Conservation (phyloP, 2,329 filamentous ascomycete genomes). For the Parastagonospora nodorum region DNA sequence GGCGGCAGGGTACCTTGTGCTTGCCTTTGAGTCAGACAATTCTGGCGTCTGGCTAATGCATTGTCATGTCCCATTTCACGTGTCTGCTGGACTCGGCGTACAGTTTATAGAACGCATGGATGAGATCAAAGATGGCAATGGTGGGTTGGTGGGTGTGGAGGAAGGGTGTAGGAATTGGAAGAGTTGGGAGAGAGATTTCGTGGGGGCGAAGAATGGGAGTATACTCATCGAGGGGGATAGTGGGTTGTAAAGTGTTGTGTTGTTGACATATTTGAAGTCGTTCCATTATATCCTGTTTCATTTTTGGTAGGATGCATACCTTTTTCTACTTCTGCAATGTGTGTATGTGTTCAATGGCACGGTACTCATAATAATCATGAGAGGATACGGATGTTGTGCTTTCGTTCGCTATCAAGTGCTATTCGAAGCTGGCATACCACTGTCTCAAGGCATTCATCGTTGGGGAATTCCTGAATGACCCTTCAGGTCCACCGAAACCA, state of each 20-base stretch:
- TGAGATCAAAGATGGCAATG: conserved; percentile 28
- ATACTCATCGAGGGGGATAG: conserved; percentile 22
- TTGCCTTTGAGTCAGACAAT: conserved; percentile 46
- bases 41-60: conserved; percentile 48
- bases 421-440: too few relatives aligned
- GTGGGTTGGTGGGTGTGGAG: conserved; percentile 25
- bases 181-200: conserved; percentile 5
- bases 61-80: conserved; percentile 46
- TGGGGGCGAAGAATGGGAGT: conserved; percentile 11
- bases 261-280: too few relatives aligned
- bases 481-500: too few relatives aligned
- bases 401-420: too few relatives aligned
- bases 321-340: neutral
- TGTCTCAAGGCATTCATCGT: too few relatives aligned
- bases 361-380: too few relatives aligned
- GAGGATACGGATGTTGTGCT: too few relatives aligned
- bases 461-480: too few relatives aligned
- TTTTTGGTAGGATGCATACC: neutral
- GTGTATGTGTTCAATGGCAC: too few relatives aligned
- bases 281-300: too few relatives aligned
- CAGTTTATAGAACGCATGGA: conserved; percentile 57
- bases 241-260: conserved; percentile 4
- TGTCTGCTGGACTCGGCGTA: conserved; percentile 52
- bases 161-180: conserved; percentile 36
- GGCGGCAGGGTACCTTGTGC: conserved; percentile 38